phyloP scores from a whole-genome alignment of 192 early-diverging fungal genomes.

The Backusella circina region DNA sequence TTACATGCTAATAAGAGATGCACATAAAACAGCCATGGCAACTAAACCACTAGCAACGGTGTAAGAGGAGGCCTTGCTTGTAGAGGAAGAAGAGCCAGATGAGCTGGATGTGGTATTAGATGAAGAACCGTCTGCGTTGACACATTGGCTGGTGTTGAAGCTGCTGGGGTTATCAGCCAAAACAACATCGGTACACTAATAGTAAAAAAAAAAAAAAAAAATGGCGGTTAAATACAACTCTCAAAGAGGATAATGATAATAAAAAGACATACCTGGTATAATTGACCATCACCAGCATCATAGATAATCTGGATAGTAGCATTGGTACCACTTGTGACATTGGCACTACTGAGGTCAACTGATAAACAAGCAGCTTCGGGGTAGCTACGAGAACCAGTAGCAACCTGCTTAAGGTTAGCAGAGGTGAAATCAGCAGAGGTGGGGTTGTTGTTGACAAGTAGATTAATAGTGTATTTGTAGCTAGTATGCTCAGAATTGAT shows the following conservation, averaged over 20 bases:
- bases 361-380: slow-evolving; percentile 39
- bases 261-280: slow-evolving; percentile 39
- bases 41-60: not conserved
- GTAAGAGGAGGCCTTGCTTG: not conserved
- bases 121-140: slow-evolving; percentile 22
- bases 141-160: slow-evolving; percentile 19
- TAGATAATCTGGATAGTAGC: slow-evolving; percentile 54
- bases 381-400: slow-evolving; percentile 20
- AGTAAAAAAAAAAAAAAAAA: not conserved
- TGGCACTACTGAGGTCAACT: slow-evolving; percentile 31
- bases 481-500: slow-evolving; percentile 39
- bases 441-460: slow-evolving; percentile 40
- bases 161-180: not conserved
- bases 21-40: not conserved
- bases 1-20: not conserved
- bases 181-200: slow-evolving; percentile 28
- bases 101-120: not conserved
- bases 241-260: not conserved
- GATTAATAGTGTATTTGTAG: slow-evolving; percentile 37
- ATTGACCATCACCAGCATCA: slow-evolving; percentile 44
- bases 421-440: slow-evolving; percentile 35
- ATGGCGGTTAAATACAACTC: no score
- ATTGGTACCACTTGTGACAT: slow-evolving; percentile 39
- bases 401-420: slow-evolving; percentile 14
- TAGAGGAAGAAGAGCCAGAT: not conserved